phyloP scores from a whole-genome alignment of 495 filamentous ascomycete genomes.

The Talaromyces thailandensis region DNA sequence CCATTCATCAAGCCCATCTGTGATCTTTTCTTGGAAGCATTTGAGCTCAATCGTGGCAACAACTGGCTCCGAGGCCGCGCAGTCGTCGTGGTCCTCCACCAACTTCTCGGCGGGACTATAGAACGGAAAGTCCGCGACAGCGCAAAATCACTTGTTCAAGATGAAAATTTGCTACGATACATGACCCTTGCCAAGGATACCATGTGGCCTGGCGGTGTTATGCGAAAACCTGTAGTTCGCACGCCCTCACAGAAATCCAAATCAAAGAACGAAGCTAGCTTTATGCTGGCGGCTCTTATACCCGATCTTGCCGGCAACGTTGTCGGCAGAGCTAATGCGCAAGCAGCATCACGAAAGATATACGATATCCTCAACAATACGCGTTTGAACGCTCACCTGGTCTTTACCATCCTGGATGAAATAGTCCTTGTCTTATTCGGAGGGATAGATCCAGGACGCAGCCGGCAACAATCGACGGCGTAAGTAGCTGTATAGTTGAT shows the following conservation, averaged over 20 bases:
- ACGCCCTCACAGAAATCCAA: constrained; percentile 59
- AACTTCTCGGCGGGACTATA: constrained; percentile 73
- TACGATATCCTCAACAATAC: constrained; percentile 77
- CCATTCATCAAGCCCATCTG: constrained; percentile 98
- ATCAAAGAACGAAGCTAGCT: constrained; percentile 60
- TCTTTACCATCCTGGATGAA: constrained; percentile 74
- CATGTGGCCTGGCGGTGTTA: constrained; percentile 71
- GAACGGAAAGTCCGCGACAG: constrained; percentile 88
- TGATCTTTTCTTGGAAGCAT: constrained; percentile 92
- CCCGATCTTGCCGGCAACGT: constrained; percentile 79
- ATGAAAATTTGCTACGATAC: constrained; percentile 71
- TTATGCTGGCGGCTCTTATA: constrained; percentile 72
- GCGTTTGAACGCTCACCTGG: constrained; percentile 59
- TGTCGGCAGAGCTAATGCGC: constrained; percentile 75
- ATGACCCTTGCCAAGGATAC: constrained; percentile 57
- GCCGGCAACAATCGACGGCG: background rate
- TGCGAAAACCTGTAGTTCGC: constrained; percentile 44
- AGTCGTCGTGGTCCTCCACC: constrained; percentile 74
- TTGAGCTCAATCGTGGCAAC: constrained; percentile 87
- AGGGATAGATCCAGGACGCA: constrained; percentile 18
- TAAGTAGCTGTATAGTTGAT: background rate
- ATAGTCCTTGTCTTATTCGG: constrained; percentile 65
- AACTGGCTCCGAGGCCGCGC: constrained; percentile 92
- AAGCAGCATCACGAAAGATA: constrained; percentile 69
- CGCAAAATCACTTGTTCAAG: constrained; percentile 56